Conservation (phyloP, 2,329 filamentous ascomycete genomes). For the Sarocladiaceae sp. region DNA sequence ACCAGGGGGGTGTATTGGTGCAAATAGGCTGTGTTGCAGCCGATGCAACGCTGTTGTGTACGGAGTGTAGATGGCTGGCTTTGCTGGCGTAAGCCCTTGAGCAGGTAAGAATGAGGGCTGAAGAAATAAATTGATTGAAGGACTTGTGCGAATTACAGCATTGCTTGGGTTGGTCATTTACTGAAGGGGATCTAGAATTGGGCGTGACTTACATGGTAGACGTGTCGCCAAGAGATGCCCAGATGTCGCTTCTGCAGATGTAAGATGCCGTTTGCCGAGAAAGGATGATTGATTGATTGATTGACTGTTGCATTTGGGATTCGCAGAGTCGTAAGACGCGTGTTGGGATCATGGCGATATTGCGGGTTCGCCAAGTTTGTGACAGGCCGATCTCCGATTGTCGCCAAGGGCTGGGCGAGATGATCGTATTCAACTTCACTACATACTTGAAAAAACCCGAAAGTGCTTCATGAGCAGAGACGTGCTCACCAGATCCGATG, state of each 20-base stretch:
- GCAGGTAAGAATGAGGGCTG: background rate
- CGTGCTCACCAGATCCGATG: background rate
- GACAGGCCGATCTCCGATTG: background rate
- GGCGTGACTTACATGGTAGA: background rate
- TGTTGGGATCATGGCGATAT: background rate
- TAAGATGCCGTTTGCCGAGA: conserved; percentile 1
- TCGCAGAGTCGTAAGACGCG: too few species aligned
- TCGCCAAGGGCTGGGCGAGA: background rate
- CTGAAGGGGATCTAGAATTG: background rate
- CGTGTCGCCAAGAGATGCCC: conserved; percentile 7
- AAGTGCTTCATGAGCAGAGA: too few species aligned
- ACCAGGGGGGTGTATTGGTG: background rate
- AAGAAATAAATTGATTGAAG: background rate
- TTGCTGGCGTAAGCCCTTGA: background rate
- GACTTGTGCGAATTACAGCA: too few species aligned
- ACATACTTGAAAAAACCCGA: too few species aligned
- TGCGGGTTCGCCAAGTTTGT: background rate
- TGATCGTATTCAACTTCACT: too few species aligned
- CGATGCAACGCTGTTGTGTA: background rate
- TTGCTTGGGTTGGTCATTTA: too few species aligned
- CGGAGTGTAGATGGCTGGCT: too few species aligned
- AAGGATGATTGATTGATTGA: too few species aligned
- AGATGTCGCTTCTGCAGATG: conserved; percentile 4
- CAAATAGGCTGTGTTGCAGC: background rate
- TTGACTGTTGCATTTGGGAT: too few species aligned